Evolutionary conservation across 208 protist genomes (phyloP).

Genomic region (Sergeia podlipaevii): DNA sequence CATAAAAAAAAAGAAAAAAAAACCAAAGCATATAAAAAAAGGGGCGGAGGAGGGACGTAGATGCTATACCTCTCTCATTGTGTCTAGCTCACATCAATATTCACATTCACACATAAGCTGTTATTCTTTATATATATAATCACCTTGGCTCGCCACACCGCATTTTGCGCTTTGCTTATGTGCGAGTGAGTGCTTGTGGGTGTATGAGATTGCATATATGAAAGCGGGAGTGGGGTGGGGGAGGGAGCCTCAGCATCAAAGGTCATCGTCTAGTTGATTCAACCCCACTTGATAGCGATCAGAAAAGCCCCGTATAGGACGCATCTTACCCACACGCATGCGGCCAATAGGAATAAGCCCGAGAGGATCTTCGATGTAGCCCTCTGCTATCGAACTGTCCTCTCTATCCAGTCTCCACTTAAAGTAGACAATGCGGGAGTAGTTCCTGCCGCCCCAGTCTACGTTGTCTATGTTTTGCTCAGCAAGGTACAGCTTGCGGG

Average conservation of each 20-base stretch:
- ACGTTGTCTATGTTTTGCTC: conserved; percentile 67
- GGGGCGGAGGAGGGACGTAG: too few relatives aligned
- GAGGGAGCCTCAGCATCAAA: conserved; percentile 13
- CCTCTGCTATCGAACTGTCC: conserved; percentile 18
- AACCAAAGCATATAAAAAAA: background rate
- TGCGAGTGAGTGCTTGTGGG: too few relatives aligned
- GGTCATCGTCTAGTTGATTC: conserved; percentile 16
- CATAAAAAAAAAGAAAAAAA: conserved; percentile 14
- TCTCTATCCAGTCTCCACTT: conserved; percentile 25
- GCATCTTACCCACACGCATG: conserved; percentile 36
- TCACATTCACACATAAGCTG: too few relatives aligned
- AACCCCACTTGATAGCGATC: conserved; percentile 21
- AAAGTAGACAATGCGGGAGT: conserved; percentile 47
- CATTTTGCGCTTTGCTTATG: too few relatives aligned
- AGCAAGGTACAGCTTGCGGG: conserved; percentile 55
- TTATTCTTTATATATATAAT: too few relatives aligned
- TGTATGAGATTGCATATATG: too few relatives aligned
- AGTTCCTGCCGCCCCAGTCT: conserved; percentile 42
- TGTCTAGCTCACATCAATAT: too few relatives aligned
- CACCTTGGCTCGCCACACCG: too few relatives aligned
- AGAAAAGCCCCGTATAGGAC: background rate
- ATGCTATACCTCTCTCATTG: too few relatives aligned
- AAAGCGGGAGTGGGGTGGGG: too few relatives aligned
- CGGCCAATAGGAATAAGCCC: conserved; percentile 23
- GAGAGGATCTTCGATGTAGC: conserved; percentile 25